These are phyloP conservation scores for Sclerotinia glacialis DNA, from an alignment of 2,329 filamentous ascomycete genomes.

Conservation along the genomic window DNA sequence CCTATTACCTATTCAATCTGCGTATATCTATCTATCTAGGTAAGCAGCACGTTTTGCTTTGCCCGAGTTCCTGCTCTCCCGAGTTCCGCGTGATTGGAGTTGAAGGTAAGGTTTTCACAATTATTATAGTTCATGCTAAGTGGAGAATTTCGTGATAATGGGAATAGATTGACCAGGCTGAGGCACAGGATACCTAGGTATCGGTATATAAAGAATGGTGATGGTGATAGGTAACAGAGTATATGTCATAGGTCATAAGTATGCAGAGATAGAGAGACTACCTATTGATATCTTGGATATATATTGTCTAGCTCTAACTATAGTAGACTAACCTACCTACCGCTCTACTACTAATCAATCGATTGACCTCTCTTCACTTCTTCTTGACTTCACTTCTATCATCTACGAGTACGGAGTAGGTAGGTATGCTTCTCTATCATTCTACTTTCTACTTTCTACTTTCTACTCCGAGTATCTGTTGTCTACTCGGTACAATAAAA, in stretches of 20 bases:
- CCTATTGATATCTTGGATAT: not conserved
- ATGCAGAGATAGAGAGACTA: not conserved
- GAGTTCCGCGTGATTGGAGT: not conserved
- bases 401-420: not conserved
- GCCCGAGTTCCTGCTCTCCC: not conserved
- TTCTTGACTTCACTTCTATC: not conserved
- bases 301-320: not conserved
- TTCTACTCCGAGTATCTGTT: not conserved
- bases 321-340: not conserved
- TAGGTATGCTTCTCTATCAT: not conserved
- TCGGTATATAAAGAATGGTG: not conserved
- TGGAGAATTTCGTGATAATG: not conserved
- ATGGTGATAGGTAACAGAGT: too few species aligned
- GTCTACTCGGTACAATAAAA: not conserved
- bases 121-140: slow-evolving; percentile 2
- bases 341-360: too few species aligned
- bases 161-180: not conserved
- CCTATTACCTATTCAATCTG: not conserved
- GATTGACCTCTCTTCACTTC: not conserved
- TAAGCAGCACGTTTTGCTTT: not conserved
- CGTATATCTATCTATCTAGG: not conserved
- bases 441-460: too few species aligned
- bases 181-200: not conserved
- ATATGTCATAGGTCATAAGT: not conserved
- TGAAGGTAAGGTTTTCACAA: not conserved